These are phyloP conservation scores for Suillus clintonianus DNA, from an alignment of 768 basidiomycete species.

Conservation along the genomic window DNA sequence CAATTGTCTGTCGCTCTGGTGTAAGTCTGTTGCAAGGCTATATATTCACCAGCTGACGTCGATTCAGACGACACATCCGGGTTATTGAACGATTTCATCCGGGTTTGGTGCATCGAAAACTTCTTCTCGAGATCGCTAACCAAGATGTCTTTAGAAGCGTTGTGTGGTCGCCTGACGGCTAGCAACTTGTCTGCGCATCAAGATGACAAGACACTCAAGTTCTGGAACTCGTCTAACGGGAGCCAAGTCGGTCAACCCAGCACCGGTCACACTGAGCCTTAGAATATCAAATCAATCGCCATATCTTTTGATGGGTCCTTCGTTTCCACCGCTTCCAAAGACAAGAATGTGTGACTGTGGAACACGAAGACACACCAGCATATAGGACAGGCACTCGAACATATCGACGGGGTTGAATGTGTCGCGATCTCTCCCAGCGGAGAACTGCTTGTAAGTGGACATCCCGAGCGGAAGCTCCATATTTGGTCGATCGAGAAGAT, in stretches of 20 bases:
- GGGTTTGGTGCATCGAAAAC: constrained; percentile 8
- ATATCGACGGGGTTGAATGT: constrained; percentile 28
- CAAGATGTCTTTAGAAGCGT: constrained; percentile 28
- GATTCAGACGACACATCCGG: no score
- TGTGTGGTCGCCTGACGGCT: constrained; percentile 21
- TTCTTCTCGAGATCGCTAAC: neutral
- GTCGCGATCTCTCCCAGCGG: constrained; percentile 31
- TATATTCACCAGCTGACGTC: no score
- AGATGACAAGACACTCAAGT: constrained; percentile 6
- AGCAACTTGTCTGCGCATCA: constrained; percentile 19
- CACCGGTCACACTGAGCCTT: constrained; percentile 29
- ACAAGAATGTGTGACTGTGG: constrained; percentile 82
- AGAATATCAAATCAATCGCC: constrained; percentile 31
- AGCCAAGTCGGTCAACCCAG: constrained; percentile 30
- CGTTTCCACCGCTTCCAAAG: constrained; percentile 59
- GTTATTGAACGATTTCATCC: neutral
- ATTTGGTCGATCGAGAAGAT: no score
- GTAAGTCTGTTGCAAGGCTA: no score
- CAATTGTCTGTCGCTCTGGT: no score
- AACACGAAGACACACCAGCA: constrained; percentile 27
- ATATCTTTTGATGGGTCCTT: constrained; percentile 32
- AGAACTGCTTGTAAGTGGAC: neutral
- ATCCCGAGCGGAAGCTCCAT: no score
- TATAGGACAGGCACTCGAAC: constrained; percentile 18
- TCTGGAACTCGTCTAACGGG: constrained; percentile 19